Conservation (phyloP, 2,329 filamentous ascomycete species). For the Diaporthe ilicicola region DNA sequence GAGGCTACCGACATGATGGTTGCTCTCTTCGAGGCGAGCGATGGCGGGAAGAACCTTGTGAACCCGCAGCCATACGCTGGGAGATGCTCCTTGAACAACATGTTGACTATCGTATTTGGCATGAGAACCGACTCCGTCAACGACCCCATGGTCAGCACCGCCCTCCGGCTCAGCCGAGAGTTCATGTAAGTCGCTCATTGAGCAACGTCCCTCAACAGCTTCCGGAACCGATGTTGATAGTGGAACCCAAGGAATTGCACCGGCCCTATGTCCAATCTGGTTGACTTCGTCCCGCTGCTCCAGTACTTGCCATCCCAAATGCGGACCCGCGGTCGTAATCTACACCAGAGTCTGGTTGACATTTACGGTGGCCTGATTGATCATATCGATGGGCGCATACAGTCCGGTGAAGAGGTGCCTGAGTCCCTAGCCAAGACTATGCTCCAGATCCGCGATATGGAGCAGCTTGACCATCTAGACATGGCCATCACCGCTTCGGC, state of each 20-base stretch:
- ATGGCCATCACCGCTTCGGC: slow-evolving; percentile 16
- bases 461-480: slow-evolving; percentile 13
- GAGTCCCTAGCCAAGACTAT: slow-evolving; percentile 2
- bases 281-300: slow-evolving; percentile 2
- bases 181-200: background rate
- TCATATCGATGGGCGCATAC: background rate
- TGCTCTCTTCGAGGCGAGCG: slow-evolving; percentile 1
- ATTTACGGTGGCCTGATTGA: background rate
- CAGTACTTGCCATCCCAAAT: background rate
- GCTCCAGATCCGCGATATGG: background rate
- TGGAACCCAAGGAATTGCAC: background rate
- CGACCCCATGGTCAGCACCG: background rate
- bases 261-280: background rate
- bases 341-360: background rate
- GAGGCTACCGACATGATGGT: background rate
- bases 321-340: background rate
- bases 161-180: background rate
- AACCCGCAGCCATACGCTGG: slow-evolving; percentile 3
- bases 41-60: background rate
- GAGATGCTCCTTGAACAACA: slow-evolving; percentile 1
- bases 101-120: background rate
- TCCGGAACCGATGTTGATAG: background rate
- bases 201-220: background rate
- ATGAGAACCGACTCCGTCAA: background rate
- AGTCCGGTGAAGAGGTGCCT: background rate